Percentiles rank a stretch among this genome's conserved stretches.
Evolutionary conservation across 1,284 basidiomycete species (phyloP).

Genomic region (Ustilago tritici): DNA sequence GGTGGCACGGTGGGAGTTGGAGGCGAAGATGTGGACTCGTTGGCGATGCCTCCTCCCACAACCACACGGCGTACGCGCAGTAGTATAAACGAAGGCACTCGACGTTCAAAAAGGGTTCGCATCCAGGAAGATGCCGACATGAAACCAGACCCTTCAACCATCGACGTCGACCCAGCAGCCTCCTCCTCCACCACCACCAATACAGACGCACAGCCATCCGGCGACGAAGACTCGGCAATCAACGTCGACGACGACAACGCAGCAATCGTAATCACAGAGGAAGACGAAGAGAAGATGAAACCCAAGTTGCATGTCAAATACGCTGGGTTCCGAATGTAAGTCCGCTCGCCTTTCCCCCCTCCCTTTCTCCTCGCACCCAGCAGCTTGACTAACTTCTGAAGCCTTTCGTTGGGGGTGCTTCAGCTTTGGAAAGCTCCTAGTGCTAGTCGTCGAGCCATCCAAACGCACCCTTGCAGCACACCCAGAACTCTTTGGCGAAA

Average conservation of each 20-base stretch:
- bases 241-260: conserved; percentile 18
- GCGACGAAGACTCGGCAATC: neutral
- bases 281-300: conserved; percentile 57
- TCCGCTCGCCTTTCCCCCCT: neutral
- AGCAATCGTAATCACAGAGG: conserved; percentile 41
- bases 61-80: conserved; percentile 25
- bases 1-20: neutral
- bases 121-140: conserved; percentile 30
- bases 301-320: conserved; percentile 49
- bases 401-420: neutral
- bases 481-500: conserved; percentile 53
- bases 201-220: conserved; percentile 1
- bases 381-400: too few species aligned
- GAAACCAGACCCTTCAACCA: conserved; percentile 23
- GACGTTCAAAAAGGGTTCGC: conserved; percentile 43
- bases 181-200: neutral
- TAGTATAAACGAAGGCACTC: neutral
- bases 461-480: conserved; percentile 45
- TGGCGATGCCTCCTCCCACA: conserved; percentile 36
- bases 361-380: neutral
- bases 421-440: conserved; percentile 63
- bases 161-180: neutral
- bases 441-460: conserved; percentile 58
- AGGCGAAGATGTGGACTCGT: conserved; percentile 11
- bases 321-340: conserved; percentile 55